Evolutionary conservation across 2,329 filamentous ascomycete species (phyloP).

Genomic region (Bipolaris oryzae): DNA sequence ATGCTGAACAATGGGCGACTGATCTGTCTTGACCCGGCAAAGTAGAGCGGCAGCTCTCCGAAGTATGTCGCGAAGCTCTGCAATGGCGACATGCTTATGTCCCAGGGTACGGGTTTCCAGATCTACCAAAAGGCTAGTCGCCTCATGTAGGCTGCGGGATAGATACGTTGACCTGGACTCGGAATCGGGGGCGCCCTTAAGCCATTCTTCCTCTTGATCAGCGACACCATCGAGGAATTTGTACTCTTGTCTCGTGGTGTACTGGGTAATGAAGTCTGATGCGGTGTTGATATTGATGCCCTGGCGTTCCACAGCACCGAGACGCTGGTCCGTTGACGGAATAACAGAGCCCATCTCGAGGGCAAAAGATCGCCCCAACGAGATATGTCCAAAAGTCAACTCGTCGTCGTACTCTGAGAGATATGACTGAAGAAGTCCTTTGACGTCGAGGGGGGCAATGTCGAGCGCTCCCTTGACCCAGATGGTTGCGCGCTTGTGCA

Average conservation of each 20-base stretch:
- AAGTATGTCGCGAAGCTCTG: conserved; percentile 79
- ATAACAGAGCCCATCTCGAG: conserved; percentile 89
- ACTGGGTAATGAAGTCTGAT: conserved; percentile 95
- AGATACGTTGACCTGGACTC: conserved; percentile 29
- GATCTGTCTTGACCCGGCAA: conserved; percentile 76
- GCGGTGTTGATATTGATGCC: conserved; percentile 83
- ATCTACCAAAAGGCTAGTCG: conserved; percentile 68
- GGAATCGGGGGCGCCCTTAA: conserved; percentile 57
- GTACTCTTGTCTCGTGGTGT: conserved; percentile 96
- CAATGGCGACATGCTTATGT: conserved; percentile 72
- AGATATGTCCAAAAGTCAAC: conserved; percentile 87
- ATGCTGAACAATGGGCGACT: conserved; percentile 80
- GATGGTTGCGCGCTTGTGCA: conserved; percentile 75
- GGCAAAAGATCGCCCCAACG: conserved; percentile 90
- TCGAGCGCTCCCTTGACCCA: conserved; percentile 85
- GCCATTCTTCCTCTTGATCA: conserved; percentile 67
- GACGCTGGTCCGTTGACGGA: conserved; percentile 81
- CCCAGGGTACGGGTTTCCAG: conserved; percentile 73
- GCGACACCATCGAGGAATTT: conserved; percentile 79
- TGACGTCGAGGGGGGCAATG: conserved; percentile 88
- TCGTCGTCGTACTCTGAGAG: conserved; percentile 94
- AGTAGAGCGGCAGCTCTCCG: conserved; percentile 84
- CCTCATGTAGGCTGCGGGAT: conserved; percentile 55
- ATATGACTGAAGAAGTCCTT: conserved; percentile 94
- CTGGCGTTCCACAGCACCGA: conserved; percentile 78